Evolutionary conservation across 306 rosid species (phyloP), one percentile per base, ranked within the genome.

Genomic region (Quillaja saponaria): DNA sequence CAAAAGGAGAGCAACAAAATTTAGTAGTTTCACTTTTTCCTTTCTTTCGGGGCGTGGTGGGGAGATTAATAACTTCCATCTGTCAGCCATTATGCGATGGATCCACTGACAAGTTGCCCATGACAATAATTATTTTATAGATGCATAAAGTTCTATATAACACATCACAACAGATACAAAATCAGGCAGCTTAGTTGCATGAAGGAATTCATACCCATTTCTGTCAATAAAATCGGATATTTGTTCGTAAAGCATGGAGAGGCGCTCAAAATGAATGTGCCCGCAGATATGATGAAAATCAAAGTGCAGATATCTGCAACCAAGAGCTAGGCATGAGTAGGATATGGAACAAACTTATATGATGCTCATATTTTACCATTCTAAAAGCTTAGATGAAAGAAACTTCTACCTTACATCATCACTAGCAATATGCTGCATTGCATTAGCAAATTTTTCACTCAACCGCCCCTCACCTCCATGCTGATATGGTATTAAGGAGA

Each of bases 401-500:
- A 76, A 71, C 33, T 63, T 74, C 60, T 83, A 92, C 99, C 99
- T 86, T 74, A 89, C 89, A 76, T 92, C 96, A 58, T 89, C 88
- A 67, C 94, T 68, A 37, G 60, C 56, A 56, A 86, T 65, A 61
- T 72, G 81, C 77, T 86, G 94, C 86, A 80, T 61, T 51, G 87
- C 82, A 71, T n/a, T 58, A 49, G 79, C 84, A 76, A 84, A 92
- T 63, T 81, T 82, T 72, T 86, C 89, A 72, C 87, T 73, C 61
- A 92, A 66, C 65, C 80, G 84, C 44, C 99, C 99, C 80, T 92
- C 99, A 74, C 90, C 99, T 74, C 99, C 99, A 60, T 86, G 94
- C 96, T 91, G 82, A 61, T 46, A 79, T 67, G 67, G 67, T 49
- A 70, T 59, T 51, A 49, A 63, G 63, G 71, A 54, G 66, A 72